Percentiles rank a stretch among this genome's conserved stretches.
Evolutionary conservation across 2,329 filamentous ascomycete species (phyloP).

Genomic region (Phialophora expanda): DNA sequence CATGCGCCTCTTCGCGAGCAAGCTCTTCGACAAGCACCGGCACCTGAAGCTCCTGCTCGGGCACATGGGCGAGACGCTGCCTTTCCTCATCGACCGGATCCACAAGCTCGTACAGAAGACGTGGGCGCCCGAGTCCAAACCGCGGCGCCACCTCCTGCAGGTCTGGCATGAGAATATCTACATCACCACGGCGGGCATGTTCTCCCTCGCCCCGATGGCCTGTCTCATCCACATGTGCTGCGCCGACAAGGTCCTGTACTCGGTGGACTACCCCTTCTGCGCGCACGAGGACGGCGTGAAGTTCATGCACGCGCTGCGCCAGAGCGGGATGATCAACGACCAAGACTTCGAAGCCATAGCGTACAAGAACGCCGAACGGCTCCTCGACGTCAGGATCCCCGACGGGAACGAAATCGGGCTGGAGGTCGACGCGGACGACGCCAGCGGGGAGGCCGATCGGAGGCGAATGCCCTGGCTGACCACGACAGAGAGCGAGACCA

Average conservation of each 20-base stretch:
- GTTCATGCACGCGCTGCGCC: conserved; percentile 56
- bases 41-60: conserved; percentile 61
- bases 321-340: conserved; percentile 56
- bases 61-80: conserved; percentile 60
- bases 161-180: conserved; percentile 64
- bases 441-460: not conserved
- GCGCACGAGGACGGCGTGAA: conserved; percentile 55
- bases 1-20: conserved; percentile 55
- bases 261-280: conserved; percentile 64
- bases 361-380: conserved; percentile 58
- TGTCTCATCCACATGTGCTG: conserved; percentile 44
- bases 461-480: conserved; percentile 28
- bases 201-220: conserved; percentile 56
- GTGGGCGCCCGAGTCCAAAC: conserved; percentile 35
- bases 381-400: conserved; percentile 45
- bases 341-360: conserved; percentile 58
- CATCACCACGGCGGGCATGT: conserved; percentile 63
- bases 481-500: conserved; percentile 1
- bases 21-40: conserved; percentile 62
- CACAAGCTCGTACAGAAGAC: conserved; percentile 31
- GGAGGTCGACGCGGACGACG: conserved; percentile 11
- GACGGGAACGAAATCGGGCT: conserved; percentile 26
- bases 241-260: conserved; percentile 61
- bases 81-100: conserved; percentile 58
- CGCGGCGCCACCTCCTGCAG: conserved; percentile 47